A percentile compares a stretch with the other conserved stretches of the same genome.
Evolutionary conservation across 2,329 filamentous ascomycete species (phyloP).

Genomic region (Aspergillus alliaceus): DNA sequence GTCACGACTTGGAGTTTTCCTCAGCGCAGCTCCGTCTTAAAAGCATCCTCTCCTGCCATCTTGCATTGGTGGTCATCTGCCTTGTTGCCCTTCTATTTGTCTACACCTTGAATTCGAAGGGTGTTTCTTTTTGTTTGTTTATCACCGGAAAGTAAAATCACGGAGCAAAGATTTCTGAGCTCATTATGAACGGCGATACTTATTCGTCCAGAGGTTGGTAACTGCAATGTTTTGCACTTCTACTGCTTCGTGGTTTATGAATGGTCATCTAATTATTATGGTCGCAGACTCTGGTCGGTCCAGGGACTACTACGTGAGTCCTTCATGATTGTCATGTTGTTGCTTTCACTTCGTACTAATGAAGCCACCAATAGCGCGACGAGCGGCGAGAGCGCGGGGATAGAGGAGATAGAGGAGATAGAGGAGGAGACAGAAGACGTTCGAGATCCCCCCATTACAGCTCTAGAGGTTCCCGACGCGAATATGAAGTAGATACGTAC

Average conservation of each 20-base stretch:
- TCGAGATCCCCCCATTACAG: conserved; percentile 83
- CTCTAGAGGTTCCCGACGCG: conserved; percentile 65
- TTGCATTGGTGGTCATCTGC: background rate
- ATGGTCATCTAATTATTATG: conserved; percentile 30
- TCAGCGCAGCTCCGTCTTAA: conserved; percentile 17
- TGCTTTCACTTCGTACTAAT: background rate
- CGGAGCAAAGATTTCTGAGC: conserved; percentile 21
- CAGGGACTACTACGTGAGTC: conserved; percentile 55
- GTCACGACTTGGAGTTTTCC: conserved; percentile 35
- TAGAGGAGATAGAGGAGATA: conserved; percentile 37
- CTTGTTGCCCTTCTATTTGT: background rate
- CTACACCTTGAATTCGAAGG: background rate
- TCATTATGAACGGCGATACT: conserved; percentile 79
- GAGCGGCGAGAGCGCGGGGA: conserved; percentile 47
- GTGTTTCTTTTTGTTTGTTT: background rate
- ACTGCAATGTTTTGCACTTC: background rate
- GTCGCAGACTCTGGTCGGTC: conserved; percentile 51
- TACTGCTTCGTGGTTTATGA: conserved; percentile 2
- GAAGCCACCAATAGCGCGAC: conserved; percentile 40
- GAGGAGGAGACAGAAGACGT: conserved; percentile 66
- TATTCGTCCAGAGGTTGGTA: conserved; percentile 74
- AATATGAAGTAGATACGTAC: conserved; percentile 80
- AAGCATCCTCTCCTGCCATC: conserved; percentile 7
- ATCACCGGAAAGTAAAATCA: conserved; percentile 1
- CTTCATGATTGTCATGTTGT: background rate